Evolutionary conservation across 306 rosid species (phyloP).

Genomic region (Trichosanthes cucumerina): DNA sequence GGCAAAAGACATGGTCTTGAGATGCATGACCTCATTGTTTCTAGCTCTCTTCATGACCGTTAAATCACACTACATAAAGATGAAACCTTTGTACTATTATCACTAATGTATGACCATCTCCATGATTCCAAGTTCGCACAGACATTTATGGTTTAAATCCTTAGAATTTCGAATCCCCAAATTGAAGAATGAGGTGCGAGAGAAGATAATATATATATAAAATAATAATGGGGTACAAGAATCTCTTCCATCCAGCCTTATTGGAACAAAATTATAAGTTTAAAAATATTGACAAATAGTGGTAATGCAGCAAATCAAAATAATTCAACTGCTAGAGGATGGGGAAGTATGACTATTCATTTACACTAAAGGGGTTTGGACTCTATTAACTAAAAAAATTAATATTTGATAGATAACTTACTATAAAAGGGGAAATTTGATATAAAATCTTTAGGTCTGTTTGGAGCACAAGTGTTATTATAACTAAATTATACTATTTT

Average conservation of each 20-base stretch:
- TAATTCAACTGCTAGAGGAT: too few species aligned
- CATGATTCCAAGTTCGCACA: not conserved
- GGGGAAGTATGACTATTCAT: too few species aligned
- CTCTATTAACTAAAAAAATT: too few species aligned
- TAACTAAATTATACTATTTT: too few species aligned
- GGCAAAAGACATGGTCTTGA: conserved; percentile 29
- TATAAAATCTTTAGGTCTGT: too few species aligned
- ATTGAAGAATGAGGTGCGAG: not conserved
- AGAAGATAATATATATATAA: not conserved
- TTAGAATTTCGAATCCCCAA: not conserved
- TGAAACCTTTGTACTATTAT: not conserved
- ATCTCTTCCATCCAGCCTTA: not conserved
- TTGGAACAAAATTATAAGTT: too few species aligned
- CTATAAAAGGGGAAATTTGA: too few species aligned
- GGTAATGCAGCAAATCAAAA: too few species aligned
- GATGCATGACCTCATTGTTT: not conserved
- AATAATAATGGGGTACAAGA: not conserved
- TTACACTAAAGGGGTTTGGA: too few species aligned
- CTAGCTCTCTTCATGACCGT: not conserved
- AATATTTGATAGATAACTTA: too few species aligned
- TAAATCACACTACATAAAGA: not conserved
- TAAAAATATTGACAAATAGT: too few species aligned
- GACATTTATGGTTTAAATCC: not conserved
- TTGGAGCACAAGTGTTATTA: too few species aligned
- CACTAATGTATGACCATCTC: not conserved